Evolutionary conservation across 1,139 yeast species (phyloP).

Genomic region (Saccharomyces hybrid): DNA sequence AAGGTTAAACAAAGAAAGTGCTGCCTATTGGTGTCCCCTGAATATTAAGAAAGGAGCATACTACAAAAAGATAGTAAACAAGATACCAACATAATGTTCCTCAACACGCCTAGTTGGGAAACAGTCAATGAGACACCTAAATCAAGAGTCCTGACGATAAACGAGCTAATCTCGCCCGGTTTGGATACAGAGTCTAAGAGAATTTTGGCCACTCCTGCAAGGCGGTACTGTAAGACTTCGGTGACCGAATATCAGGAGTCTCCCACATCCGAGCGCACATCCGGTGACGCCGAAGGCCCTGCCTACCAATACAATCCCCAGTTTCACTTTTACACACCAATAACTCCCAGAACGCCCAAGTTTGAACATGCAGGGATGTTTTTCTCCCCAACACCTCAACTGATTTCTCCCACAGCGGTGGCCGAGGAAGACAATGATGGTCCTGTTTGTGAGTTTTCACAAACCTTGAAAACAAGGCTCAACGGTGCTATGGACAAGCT

Average conservation of each 20-base stretch:
- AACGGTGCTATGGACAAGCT: constrained; percentile 41
- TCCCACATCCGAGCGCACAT: neutral
- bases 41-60: no score
- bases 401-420: constrained; percentile 32
- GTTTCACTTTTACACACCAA: neutral
- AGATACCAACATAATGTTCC: neutral
- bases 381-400: constrained; percentile 30
- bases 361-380: constrained; percentile 24
- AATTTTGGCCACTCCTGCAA: neutral
- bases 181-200: neutral
- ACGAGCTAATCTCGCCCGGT: neutral
- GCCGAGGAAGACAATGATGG: constrained; percentile 23
- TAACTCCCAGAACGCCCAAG: constrained; percentile 33
- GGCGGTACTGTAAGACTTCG: neutral
- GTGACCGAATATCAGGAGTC: neutral
- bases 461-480: constrained; percentile 38
- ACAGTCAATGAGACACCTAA: neutral
- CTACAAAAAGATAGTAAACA: no score
- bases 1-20: neutral
- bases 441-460: constrained; percentile 37
- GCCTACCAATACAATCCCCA: neutral
- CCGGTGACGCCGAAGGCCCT: neutral
- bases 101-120: neutral
- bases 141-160: neutral
- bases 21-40: no score